Evolutionary conservation across 2,329 filamentous ascomycete genomes (phyloP), one percentile per base, ranked within the genome.

Genomic region (Exophiala bonariae): DNA sequence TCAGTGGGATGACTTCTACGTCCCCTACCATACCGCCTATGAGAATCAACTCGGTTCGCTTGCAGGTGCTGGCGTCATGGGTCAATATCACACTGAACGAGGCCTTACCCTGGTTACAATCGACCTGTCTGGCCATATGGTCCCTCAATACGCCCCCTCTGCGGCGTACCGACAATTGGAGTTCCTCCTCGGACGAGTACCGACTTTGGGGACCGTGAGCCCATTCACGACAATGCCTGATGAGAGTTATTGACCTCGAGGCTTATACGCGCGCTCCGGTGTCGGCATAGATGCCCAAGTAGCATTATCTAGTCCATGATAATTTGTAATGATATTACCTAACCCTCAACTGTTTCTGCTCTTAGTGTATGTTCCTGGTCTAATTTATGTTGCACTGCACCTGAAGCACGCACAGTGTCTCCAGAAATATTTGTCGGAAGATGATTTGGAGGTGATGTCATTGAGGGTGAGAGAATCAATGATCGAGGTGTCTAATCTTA

Each of bases 51-150:
- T 68, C 2, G 67, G 67, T 10, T 72, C 72, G n/a, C 64, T 78
- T 14, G 80, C 82, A 0, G 85, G 76, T 0, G 73, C 77, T 1
- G 88, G 88, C 2, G 74, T 86, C 1, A 74, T 89, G 63, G 89
- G 89, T 1, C 82, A 79, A 0, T 78, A 78, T 13, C 81, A 87
- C 58, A 85, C 82, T 0, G 89, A 95, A 72, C 76, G 89, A 33
- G 86, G 87, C 0, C 68, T 95, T 37, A 93, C 87, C 0, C 87
- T 81, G 55, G 81, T 83, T 2, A 77, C 78, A 23, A 75, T 89
- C 44, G 74, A 79, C 31, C 62, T 85, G 9, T 71, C 76, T 0
- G 88, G 88, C 0, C 85, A 91, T 67, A 57, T 69, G 65, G 44
- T 69, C 4, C 81, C 82, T 6, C 61, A 65, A 41, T 66, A 67